A percentile compares a stretch with the other conserved stretches of the same genome.
Conservation (phyloP, 495 filamentous ascomycete genomes). For the Penicillium chermesinum region DNA sequence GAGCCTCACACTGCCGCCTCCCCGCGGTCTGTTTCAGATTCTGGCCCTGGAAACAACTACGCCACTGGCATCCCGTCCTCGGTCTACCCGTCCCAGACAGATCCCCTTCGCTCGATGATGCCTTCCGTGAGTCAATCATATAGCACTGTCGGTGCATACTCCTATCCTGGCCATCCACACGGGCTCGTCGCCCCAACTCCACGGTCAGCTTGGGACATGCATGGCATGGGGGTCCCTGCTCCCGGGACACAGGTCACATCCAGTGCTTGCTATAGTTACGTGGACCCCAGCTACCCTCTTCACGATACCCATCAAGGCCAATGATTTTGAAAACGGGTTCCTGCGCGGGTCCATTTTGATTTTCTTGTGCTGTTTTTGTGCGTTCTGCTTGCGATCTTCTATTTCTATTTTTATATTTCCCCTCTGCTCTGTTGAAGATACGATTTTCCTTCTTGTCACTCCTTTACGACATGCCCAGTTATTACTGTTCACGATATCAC, state of each 20-base stretch:
- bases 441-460: slow-evolving; percentile 35
- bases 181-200: slow-evolving; percentile 20
- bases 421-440: slow-evolving; percentile 26
- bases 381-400: slow-evolving; percentile 13
- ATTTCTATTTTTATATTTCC: slow-evolving; percentile 28
- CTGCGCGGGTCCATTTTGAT: slow-evolving; percentile 1
- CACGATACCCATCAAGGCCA: slow-evolving; percentile 20
- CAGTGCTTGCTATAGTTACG: slow-evolving; percentile 29
- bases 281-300: slow-evolving; percentile 36
- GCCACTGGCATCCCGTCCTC: slow-evolving; percentile 20
- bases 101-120: slow-evolving; percentile 27
- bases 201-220: slow-evolving; percentile 34
- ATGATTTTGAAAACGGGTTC: slow-evolving; percentile 17
- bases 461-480: slow-evolving; percentile 33
- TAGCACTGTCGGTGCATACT: slow-evolving; percentile 22
- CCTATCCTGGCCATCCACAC: slow-evolving; percentile 31
- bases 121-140: slow-evolving; percentile 32
- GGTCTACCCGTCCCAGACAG: slow-evolving; percentile 25
- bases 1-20: slow-evolving; percentile 38
- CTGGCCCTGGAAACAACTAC: slow-evolving; percentile 31
- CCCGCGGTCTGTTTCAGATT: slow-evolving; percentile 42
- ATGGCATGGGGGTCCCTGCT: slow-evolving; percentile 17
- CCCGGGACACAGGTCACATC: slow-evolving; percentile 17
- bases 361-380: slow-evolving; percentile 4
- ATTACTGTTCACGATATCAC: slow-evolving; percentile 31